phyloP scores from a whole-genome alignment of 78 protist species.

The Tieghemostelium lacteum region DNA sequence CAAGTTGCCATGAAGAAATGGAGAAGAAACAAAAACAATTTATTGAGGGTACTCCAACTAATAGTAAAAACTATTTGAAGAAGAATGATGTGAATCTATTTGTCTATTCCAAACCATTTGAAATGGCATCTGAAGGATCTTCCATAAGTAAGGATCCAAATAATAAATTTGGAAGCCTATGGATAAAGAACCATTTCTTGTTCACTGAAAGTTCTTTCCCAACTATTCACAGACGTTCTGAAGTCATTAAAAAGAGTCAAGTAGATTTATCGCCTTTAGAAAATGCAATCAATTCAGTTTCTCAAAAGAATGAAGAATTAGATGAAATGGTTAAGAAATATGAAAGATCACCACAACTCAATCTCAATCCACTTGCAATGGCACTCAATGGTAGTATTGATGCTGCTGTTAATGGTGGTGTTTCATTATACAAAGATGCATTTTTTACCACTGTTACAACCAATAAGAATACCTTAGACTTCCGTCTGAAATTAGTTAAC shows the following conservation, averaged over 20 bases:
- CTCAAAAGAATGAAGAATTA: slow-evolving; percentile 77
- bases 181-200: slow-evolving; percentile 78
- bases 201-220: slow-evolving; percentile 70
- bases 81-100: slow-evolving; percentile 76
- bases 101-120: slow-evolving; percentile 68
- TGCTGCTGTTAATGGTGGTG: slow-evolving; percentile 91
- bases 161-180: slow-evolving; percentile 85
- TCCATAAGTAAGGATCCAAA: neutral
- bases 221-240: slow-evolving; percentile 80
- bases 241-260: slow-evolving; percentile 47
- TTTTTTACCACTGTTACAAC: slow-evolving; percentile 14
- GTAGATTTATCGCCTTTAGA: slow-evolving; percentile 73
- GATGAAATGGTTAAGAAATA: slow-evolving; percentile 68
- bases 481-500: neutral
- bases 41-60: slow-evolving; percentile 64
- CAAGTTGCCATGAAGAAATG: slow-evolving; percentile 41
- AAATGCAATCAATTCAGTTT: slow-evolving; percentile 70
- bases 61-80: slow-evolving; percentile 28
- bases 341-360: slow-evolving; percentile 32
- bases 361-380: slow-evolving; percentile 85
- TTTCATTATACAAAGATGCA: slow-evolving; percentile 61
- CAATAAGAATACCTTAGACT: neutral
- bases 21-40: slow-evolving; percentile 26
- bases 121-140: slow-evolving; percentile 27
- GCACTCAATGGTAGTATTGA: slow-evolving; percentile 86